Percentiles rank a stretch among this genome's conserved stretches.
Conservation (phyloP, 176 grass and related monocot genomes). For the Carex myosuroides region DNA sequence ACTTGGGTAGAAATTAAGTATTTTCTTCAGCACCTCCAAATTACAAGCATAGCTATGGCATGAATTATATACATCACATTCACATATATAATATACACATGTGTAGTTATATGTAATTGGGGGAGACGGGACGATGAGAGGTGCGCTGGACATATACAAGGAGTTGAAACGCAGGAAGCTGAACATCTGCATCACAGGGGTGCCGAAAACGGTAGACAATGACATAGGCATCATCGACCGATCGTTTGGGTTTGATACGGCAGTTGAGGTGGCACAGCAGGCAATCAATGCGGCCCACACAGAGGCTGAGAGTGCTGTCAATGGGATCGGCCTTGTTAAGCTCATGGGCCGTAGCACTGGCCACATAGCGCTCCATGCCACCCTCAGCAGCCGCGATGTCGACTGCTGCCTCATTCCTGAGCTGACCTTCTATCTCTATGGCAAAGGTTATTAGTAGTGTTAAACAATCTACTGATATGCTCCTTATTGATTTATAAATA, state of each 20-base stretch:
- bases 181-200: slow-evolving; percentile 63
- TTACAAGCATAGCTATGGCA: neutral
- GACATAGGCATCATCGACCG: slow-evolving; percentile 98
- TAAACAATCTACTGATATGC: neutral
- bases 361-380: slow-evolving; percentile 73
- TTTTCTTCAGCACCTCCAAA: neutral
- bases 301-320: slow-evolving; percentile 80
- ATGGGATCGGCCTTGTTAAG: slow-evolving; percentile 83
- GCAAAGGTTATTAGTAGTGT: slow-evolving; percentile 24
- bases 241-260: slow-evolving; percentile 89
- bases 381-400: slow-evolving; percentile 79
- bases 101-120: slow-evolving; percentile 66
- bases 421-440: slow-evolving; percentile 69
- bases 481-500: neutral
- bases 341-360: slow-evolving; percentile 95
- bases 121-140: slow-evolving; percentile 87
- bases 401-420: slow-evolving; percentile 94
- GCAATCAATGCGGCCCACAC: slow-evolving; percentile 72
- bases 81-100: neutral
- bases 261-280: slow-evolving; percentile 75
- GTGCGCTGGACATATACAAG: slow-evolving; percentile 54
- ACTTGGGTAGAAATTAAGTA: neutral
- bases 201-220: slow-evolving; percentile 87
- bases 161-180: slow-evolving; percentile 57
- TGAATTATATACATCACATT: neutral